A percentile compares a stretch with the other conserved stretches of the same genome.
These are phyloP conservation scores for Candida ovalis DNA, from an alignment of 805 yeast species.

Conservation along the genomic window DNA sequence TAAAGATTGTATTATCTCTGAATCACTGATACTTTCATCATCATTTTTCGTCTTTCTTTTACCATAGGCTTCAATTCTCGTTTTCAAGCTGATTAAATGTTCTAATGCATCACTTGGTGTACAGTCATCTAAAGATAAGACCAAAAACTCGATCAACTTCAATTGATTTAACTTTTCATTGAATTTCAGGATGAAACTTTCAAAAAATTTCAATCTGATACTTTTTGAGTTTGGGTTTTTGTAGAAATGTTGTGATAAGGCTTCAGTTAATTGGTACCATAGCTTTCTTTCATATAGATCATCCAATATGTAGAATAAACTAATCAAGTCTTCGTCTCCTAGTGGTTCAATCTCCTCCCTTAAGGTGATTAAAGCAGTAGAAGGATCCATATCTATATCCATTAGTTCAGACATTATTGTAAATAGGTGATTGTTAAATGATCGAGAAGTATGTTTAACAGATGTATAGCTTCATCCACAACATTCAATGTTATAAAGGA, in stretches of 20 bases:
- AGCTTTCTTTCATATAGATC: slow-evolving; percentile 83
- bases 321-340: slow-evolving; percentile 45
- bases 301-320: slow-evolving; percentile 66
- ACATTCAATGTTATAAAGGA: background rate
- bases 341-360: slow-evolving; percentile 59
- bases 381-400: slow-evolving; percentile 35
- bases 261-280: slow-evolving; percentile 89
- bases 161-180: slow-evolving; percentile 72
- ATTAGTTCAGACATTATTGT: slow-evolving; percentile 8
- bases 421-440: background rate
- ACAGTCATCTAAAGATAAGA: slow-evolving; percentile 44
- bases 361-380: slow-evolving; percentile 51
- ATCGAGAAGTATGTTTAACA: background rate
- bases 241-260: slow-evolving; percentile 57
- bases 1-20: slow-evolving; percentile 45
- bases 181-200: slow-evolving; percentile 64
- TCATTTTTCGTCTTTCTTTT: slow-evolving; percentile 30
- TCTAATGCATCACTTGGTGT: slow-evolving; percentile 46
- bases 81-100: slow-evolving; percentile 42
- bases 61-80: slow-evolving; percentile 41
- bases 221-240: slow-evolving; percentile 46
- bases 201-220: slow-evolving; percentile 63
- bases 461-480: too few relatives aligned
- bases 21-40: slow-evolving; percentile 30
- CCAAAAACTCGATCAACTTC: slow-evolving; percentile 71